Evolutionary conservation across 495 filamentous ascomycete species (phyloP), one percentile per base, ranked within the genome.

Genomic region (Parachaetomium inaequale): DNA sequence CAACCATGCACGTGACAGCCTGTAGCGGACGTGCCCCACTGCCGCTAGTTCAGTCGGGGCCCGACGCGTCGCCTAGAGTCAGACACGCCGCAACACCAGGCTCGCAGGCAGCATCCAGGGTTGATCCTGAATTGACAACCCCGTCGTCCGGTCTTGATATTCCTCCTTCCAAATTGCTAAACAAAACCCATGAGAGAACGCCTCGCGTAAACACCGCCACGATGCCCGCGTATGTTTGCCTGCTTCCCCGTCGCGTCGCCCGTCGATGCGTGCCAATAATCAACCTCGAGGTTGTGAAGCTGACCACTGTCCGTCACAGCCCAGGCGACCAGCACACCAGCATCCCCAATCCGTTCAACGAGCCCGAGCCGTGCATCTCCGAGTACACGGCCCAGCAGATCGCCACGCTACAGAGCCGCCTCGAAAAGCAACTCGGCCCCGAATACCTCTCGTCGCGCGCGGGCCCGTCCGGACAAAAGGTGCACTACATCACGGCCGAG

Each of bases 371-470:
- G 28, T 84, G 83, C 11, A 82, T 94, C 10, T 87, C 75, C 63
- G 86, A 89, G 66, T 98, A 89, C 74, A 96, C 93, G 2, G 90
- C 92, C n/a, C 76, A 81, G 63, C 87, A 98, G 76, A 93, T 96
- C 46, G 92, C 93, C 11, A 93, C 91, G 0, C 79, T 99, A 10
- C 91, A 96, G 73, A 82, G 83, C 64, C 85, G 88, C 12, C 84
- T 99, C 29, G 88, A 96, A 64, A 94, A 91, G 67, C 92, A 97
- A 68, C 83, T 99, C n/a, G 94, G 94, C 1, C 95, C 94, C 2
- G 95, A 99, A 78, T 98, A 93, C 71, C 87, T 99, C 50, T 97
- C 92, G 2, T 82, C 88, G 6, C 81, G 94, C 67, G 79, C 87
- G 17, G 94, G 95, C 19, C 85, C 90, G 7, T 86, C 84, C 0